Evolutionary conservation across 2,329 filamentous ascomycete species (phyloP).

Genomic region (Aspergillus sp.): DNA sequence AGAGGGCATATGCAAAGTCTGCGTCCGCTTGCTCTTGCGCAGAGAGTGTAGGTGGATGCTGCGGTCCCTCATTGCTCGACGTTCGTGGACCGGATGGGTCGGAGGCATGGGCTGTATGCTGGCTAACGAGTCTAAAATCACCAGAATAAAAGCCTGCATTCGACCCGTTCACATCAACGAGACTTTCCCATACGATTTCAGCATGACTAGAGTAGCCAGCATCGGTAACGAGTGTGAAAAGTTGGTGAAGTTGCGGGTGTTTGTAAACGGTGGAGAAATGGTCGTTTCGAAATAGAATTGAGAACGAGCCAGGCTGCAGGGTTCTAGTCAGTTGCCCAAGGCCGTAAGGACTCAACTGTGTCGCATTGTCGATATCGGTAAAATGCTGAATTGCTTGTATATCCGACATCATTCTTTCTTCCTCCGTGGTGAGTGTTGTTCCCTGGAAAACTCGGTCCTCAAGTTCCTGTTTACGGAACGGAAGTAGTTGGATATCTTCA

Average conservation of each 20-base stretch:
- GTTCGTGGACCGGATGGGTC: slow-evolving; percentile 29
- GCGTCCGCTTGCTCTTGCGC: slow-evolving; percentile 66
- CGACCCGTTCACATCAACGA: slow-evolving; percentile 84
- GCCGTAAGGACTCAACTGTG: slow-evolving; percentile 82
- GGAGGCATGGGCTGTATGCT: slow-evolving; percentile 38
- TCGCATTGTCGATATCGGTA: slow-evolving; percentile 69
- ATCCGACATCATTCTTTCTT: slow-evolving; percentile 79
- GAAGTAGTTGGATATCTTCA: slow-evolving; percentile 85
- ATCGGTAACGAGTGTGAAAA: slow-evolving; percentile 87
- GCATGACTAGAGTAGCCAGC: slow-evolving; percentile 84
- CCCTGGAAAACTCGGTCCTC: slow-evolving; percentile 70
- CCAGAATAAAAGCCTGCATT: slow-evolving; percentile 82
- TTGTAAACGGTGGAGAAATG: slow-evolving; percentile 95
- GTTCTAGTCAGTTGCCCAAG: slow-evolving; percentile 70
- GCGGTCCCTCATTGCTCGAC: slow-evolving; percentile 26
- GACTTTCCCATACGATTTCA: slow-evolving; percentile 93
- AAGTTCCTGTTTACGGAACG: slow-evolving; percentile 86
- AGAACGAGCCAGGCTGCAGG: slow-evolving; percentile 74
- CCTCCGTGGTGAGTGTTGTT: slow-evolving; percentile 63
- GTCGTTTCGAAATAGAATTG: slow-evolving; percentile 94
- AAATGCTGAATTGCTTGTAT: slow-evolving; percentile 83
- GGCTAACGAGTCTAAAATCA: slow-evolving; percentile 83
- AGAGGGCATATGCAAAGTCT: slow-evolving; percentile 83
- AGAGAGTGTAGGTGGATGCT: slow-evolving; percentile 21
- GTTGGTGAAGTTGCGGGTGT: slow-evolving; percentile 71